Percentiles rank a stretch among this genome's conserved stretches.
phyloP scores from a whole-genome alignment of 1,284 basidiomycete species.

The Cronartium quercuum region DNA sequence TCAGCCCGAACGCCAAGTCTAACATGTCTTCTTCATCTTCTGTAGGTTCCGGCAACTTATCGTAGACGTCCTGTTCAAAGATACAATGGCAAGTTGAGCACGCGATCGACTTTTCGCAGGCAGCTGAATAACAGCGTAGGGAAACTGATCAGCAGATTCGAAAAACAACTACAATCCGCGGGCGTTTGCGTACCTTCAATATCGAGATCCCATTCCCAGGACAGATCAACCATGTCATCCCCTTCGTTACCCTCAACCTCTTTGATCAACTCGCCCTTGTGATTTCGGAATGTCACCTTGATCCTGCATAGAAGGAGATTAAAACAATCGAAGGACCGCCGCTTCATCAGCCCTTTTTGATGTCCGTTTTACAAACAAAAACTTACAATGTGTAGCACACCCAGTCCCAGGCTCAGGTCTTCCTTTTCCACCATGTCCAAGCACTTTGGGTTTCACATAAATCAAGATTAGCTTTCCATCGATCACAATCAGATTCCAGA shows the following conservation, averaged over 20 bases:
- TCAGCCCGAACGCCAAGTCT: constrained; percentile 93
- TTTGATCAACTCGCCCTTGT: constrained; percentile 73
- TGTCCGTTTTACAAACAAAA: not conserved
- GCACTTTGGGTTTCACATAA: too few species aligned
- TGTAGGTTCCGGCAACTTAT: constrained; percentile 78
- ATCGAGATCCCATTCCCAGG: constrained; percentile 94
- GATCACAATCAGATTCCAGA: too few species aligned
- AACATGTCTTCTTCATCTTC: constrained; percentile 99
- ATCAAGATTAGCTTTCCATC: too few species aligned
- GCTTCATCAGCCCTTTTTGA: not conserved
- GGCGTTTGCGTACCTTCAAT: constrained; percentile 63
- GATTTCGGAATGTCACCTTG: constrained; percentile 80
- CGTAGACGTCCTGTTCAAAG: constrained; percentile 72
- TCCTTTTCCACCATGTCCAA: constrained; percentile 54
- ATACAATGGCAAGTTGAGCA: constrained; percentile 98
- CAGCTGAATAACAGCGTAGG: constrained; percentile 54
- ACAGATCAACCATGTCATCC: constrained; percentile 81
- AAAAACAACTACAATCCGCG: not conserved
- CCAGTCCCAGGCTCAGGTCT: constrained; percentile 61
- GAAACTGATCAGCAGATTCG: not conserved
- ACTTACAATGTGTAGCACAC: constrained; percentile 50
- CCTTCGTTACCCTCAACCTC: constrained; percentile 89
- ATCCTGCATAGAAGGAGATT: constrained; percentile 56
- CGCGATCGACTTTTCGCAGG: constrained; percentile 92
- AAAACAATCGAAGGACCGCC: not conserved